Conservation (phyloP, 192 early-diverging fungal genomes). For the Entrophospora sp. region DNA sequence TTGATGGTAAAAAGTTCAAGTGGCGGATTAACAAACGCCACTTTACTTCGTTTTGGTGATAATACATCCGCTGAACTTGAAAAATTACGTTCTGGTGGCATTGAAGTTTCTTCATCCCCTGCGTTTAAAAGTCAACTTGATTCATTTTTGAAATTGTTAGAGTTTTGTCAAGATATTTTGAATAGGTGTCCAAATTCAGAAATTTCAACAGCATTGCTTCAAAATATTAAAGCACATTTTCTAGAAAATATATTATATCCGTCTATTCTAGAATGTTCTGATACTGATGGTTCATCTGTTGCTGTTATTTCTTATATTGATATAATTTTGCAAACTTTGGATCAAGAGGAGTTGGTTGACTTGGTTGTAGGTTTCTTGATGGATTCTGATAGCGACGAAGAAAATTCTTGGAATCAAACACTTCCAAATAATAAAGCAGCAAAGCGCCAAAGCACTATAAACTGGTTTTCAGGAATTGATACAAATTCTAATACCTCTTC, state of each 20-base stretch:
- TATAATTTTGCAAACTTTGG: conserved; percentile 64
- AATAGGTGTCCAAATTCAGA: conserved; percentile 58
- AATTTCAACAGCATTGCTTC: conserved; percentile 50
- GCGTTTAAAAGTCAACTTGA: conserved; percentile 61
- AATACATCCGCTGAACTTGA: conserved; percentile 23
- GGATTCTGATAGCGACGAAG: conserved; percentile 48
- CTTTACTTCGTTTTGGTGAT: conserved; percentile 25
- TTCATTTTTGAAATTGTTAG: conserved; percentile 54
- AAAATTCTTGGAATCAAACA: conserved; percentile 20
- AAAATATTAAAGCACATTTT: conserved; percentile 66
- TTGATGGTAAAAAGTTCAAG: conserved; percentile 47
- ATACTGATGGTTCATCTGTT: conserved; percentile 84
- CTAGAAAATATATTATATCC: conserved; percentile 82
- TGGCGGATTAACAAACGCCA: conserved; percentile 31
- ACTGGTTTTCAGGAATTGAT: conserved; percentile 40
- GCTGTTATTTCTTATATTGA: conserved; percentile 86
- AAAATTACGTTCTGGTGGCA: conserved; percentile 28
- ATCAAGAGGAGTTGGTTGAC: conserved; percentile 66
- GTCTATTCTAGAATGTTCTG: conserved; percentile 75
- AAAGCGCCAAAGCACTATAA: conserved; percentile 24
- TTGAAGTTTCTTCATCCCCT: conserved; percentile 47
- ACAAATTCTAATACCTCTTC: conserved; percentile 31
- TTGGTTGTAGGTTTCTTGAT: conserved; percentile 73
- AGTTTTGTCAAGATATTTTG: conserved; percentile 69
- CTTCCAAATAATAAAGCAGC: conserved; percentile 1